Base-by-base conservation (phyloP, 345 rosid genomes). In the Xanthoceras sorbifolium region DNA sequence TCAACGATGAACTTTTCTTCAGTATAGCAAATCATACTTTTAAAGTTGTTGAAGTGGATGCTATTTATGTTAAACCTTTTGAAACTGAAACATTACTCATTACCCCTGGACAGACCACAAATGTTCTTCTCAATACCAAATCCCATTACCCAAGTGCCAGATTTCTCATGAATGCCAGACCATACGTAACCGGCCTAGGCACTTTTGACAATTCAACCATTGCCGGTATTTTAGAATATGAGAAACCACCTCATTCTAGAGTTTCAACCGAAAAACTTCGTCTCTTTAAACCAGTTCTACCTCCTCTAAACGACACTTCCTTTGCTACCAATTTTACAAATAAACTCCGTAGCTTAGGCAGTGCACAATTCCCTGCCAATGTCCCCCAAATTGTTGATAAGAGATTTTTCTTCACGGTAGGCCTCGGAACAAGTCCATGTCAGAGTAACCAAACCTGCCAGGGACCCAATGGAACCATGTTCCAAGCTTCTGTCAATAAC, bases 131-230 rank as follows among this genome's bases (percentile, higher is more conserved):
- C 17, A 83, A 78, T 71, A 78, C 88, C n/a, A 85, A 85, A 77
- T 62, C 84, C 0, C 76, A 29, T 12, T 60, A n/a, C 73, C 88
- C 90, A 28, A 76, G 15, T 28, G 90, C 90, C 74, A 81, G 79
- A 9, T 91, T 89, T 80, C 76, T 85, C 68, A 89, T 89, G 93
- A 62, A 81, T 7, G 92, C 90, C 34, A 78, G 93, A 67, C 93
- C 93, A 34, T 91, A 89, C 57, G 93, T 14, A 5, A 89, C 95
- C 31, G 95, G 95, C 29, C 86, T 65, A 40, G 95, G 89, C 60
- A 82, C 95, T 52, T 88, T 87, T 10, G 90, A 85, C 67, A 87
- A 85, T 63, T 78, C 89, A 25, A 85, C 86, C 0, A 83, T 82
- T 20, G 89, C 89, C 0, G 89, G 82, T 0, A 69, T 84, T 22